These are phyloP conservation scores for Cercospora berteroae DNA, from an alignment of 2,329 filamentous ascomycete species.

Conservation along the genomic window DNA sequence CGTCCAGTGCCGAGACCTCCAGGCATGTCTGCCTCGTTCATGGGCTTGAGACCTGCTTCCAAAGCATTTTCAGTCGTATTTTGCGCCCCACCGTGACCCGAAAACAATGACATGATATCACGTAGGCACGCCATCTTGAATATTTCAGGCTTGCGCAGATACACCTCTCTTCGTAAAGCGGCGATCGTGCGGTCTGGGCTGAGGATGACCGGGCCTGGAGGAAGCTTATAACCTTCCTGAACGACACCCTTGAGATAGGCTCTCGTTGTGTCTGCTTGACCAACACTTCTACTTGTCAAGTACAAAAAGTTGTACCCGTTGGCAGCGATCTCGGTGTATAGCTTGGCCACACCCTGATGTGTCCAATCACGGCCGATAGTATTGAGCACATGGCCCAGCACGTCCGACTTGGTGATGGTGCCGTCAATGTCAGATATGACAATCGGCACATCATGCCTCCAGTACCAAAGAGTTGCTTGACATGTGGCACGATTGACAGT, in stretches of 20 bases:
- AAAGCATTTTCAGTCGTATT: constrained; percentile 31
- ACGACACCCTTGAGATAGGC: constrained; percentile 85
- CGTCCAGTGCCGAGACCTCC: constrained; percentile 24
- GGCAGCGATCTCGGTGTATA: constrained; percentile 90
- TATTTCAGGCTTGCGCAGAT: constrained; percentile 92
- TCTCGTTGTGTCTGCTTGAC: constrained; percentile 85
- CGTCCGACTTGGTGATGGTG: constrained; percentile 80
- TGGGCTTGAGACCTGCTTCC: constrained; percentile 32
- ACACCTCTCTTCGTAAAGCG: constrained; percentile 85
- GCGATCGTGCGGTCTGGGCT: constrained; percentile 94
- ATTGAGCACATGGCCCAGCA: constrained; percentile 79
- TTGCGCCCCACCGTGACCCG: constrained; percentile 38
- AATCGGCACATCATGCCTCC: constrained; percentile 86
- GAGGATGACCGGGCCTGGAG: constrained; percentile 88
- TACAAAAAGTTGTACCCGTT: constrained; percentile 99
- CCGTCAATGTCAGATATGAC: constrained; percentile 99
- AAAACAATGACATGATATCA: constrained; percentile 86
- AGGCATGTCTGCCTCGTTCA: constrained; percentile 10
- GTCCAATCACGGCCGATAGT: constrained; percentile 99
- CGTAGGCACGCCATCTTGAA: constrained; percentile 99
- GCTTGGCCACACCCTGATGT: constrained; percentile 90
- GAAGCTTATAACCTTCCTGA: constrained; percentile 82
- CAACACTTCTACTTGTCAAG: constrained; percentile 88
- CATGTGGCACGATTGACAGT: constrained; percentile 95
- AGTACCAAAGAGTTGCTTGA: constrained; percentile 87